Percentiles rank a stretch among this genome's conserved stretches.
Evolutionary conservation across 306 rosid species (phyloP).

Genomic region (Aeschynomene evenia): DNA sequence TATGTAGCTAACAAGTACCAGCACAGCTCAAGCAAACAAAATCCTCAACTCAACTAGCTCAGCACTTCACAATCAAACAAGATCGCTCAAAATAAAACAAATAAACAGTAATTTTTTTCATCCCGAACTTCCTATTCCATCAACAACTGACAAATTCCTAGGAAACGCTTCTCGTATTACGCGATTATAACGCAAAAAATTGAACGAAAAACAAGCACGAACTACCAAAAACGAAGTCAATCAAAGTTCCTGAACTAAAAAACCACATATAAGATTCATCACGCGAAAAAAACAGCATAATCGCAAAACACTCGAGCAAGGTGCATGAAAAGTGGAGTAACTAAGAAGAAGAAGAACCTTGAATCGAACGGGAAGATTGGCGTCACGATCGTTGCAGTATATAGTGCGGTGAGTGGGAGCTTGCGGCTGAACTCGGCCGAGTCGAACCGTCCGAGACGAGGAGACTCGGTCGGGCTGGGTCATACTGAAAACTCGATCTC

Average conservation of each 20-base stretch:
- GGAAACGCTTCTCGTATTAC: neutral
- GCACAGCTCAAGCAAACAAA: neutral
- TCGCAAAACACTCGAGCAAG: neutral
- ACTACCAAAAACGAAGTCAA: neutral
- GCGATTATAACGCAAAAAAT: neutral
- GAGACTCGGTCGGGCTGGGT: constrained; percentile 17
- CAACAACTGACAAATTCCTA: neutral
- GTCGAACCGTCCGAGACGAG: constrained; percentile 48
- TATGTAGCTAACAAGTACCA: neutral
- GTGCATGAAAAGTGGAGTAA: neutral
- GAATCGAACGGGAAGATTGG: constrained; percentile 52
- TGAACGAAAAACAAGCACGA: neutral
- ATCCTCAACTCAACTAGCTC: neutral
- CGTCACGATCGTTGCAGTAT: constrained; percentile 64
- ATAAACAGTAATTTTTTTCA: neutral
- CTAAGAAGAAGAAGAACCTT: constrained; percentile 34
- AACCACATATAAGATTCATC: no score
- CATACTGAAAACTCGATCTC: constrained; percentile 34
- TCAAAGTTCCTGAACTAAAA: neutral
- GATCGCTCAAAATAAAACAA: neutral
- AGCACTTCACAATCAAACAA: neutral
- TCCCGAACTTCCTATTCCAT: neutral
- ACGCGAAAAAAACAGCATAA: neutral
- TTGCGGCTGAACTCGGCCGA: constrained; percentile 70
- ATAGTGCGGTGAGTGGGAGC: constrained; percentile 68